Conservation (phyloP, 176 grass and related monocot species). For the Aechmea fasciata region DNA sequence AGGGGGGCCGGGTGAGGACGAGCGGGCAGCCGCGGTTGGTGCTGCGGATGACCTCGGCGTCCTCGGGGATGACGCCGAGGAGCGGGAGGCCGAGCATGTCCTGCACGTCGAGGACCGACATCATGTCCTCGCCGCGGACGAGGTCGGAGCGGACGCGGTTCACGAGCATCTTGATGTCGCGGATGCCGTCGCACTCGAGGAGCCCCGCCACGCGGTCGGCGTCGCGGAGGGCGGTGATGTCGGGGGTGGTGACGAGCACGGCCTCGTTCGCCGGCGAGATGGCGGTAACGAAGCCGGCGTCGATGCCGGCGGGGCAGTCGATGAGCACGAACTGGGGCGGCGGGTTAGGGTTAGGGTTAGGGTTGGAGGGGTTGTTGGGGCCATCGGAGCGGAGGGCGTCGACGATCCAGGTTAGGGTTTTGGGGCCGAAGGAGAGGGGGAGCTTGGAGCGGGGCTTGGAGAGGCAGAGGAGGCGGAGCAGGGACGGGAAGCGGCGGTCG, state of each 20-base stretch:
- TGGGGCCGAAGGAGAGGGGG: slow-evolving; percentile 81
- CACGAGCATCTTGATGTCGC: slow-evolving; percentile 85
- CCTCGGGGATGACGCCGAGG: slow-evolving; percentile 78
- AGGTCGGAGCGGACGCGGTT: slow-evolving; percentile 79
- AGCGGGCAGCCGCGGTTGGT: slow-evolving; percentile 68
- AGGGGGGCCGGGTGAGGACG: slow-evolving; percentile 64
- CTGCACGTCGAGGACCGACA: slow-evolving; percentile 88
- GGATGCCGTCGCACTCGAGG: slow-evolving; percentile 78
- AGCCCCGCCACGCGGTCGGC: slow-evolving; percentile 74
- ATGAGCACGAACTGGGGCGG: slow-evolving; percentile 38
- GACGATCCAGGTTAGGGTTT: slow-evolving; percentile 83
- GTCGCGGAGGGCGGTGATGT: slow-evolving; percentile 81
- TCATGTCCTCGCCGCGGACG: slow-evolving; percentile 87
- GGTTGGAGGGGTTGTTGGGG: background rate
- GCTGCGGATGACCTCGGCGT: slow-evolving; percentile 68
- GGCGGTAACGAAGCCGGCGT: slow-evolving; percentile 84
- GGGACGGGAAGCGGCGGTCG: slow-evolving; percentile 64
- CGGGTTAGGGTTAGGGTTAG: slow-evolving; percentile 9
- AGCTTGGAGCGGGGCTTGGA: slow-evolving; percentile 94
- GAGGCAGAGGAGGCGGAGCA: slow-evolving; percentile 86
- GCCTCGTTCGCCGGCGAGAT: slow-evolving; percentile 88
- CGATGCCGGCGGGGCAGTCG: slow-evolving; percentile 38
- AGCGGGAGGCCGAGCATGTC: slow-evolving; percentile 86
- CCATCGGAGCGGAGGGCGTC: slow-evolving; percentile 49
- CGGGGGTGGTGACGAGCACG: slow-evolving; percentile 66